These are phyloP conservation scores for Paramecium caudatum DNA, from an alignment of 73 alveolate genomes.

Conservation along the genomic window DNA sequence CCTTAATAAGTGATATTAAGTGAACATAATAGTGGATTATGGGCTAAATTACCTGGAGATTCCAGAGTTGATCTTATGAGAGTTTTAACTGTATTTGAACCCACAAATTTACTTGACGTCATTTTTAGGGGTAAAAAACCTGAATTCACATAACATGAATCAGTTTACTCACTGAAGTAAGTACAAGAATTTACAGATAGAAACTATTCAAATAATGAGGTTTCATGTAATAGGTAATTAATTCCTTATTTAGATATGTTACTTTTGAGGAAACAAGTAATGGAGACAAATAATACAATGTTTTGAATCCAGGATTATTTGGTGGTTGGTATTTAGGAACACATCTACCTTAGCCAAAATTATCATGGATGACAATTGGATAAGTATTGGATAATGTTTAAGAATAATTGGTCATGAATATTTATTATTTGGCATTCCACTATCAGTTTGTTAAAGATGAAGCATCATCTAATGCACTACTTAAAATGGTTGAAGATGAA, in stretches of 20 bases:
- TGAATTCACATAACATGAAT: constrained; percentile 8
- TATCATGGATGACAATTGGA: constrained; percentile 68
- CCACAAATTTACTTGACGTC: constrained; percentile 57
- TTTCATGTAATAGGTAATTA: neutral
- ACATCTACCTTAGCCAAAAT: constrained; percentile 4
- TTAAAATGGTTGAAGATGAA: neutral
- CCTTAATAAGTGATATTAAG: constrained; percentile 13
- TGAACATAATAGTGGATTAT: constrained; percentile 26
- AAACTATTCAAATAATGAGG: neutral
- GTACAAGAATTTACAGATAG: constrained; percentile 43
- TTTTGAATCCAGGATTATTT: constrained; percentile 57
- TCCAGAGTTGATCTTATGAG: constrained; percentile 35
- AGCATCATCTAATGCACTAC: neutral
- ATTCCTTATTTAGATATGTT: neutral
- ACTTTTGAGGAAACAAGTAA: neutral
- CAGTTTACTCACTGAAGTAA: neutral
- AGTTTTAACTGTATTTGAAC: constrained; percentile 13
- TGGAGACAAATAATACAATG: neutral
- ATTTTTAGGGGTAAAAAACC: constrained; percentile 63
- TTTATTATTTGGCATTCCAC: constrained; percentile 36
- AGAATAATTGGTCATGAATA: constrained; percentile 9
- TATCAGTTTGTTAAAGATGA: constrained; percentile 38
- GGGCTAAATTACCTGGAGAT: constrained; percentile 63
- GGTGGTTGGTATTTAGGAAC: constrained; percentile 70
- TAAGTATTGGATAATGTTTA: constrained; percentile 1